Conservation (phyloP, 2,329 filamentous ascomycete genomes). For the Fusarium sp. region DNA sequence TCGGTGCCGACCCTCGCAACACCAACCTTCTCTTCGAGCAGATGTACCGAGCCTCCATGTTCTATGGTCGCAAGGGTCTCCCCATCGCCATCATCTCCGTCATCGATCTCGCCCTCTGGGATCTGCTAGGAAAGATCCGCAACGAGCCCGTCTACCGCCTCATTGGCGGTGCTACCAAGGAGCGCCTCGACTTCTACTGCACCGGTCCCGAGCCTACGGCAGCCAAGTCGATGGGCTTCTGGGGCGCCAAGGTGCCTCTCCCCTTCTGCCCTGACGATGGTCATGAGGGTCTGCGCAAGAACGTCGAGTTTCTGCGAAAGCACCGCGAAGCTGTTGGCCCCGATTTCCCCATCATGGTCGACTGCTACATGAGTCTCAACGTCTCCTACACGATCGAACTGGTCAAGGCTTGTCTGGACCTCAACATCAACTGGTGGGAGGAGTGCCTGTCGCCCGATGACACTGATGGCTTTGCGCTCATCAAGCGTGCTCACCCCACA, state of each 20-base stretch:
- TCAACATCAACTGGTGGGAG: slow-evolving; percentile 98
- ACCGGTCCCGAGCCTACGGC: slow-evolving; percentile 86
- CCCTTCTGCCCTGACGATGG: slow-evolving; percentile 93
- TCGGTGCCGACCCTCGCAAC: slow-evolving; percentile 89
- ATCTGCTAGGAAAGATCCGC: slow-evolving; percentile 88
- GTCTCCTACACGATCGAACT: slow-evolving; percentile 93
- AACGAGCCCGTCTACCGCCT: slow-evolving; percentile 95
- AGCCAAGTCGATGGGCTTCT: slow-evolving; percentile 88
- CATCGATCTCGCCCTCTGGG: slow-evolving; percentile 93
- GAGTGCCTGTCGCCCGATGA: slow-evolving; percentile 93
- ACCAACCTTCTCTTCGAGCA: slow-evolving; percentile 94
- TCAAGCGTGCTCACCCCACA: slow-evolving; percentile 90
- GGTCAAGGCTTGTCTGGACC: slow-evolving; percentile 81
- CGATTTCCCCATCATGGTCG: slow-evolving; percentile 92
- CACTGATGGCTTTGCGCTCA: slow-evolving; percentile 86
- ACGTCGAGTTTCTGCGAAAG: slow-evolving; percentile 86
- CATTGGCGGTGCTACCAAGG: slow-evolving; percentile 88
- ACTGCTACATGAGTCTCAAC: slow-evolving; percentile 97
- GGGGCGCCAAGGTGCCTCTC: slow-evolving; percentile 88
- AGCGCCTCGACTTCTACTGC: slow-evolving; percentile 91
- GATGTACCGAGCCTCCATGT: slow-evolving; percentile 97
- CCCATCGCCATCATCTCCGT: slow-evolving; percentile 92
- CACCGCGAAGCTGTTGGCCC: slow-evolving; percentile 87
- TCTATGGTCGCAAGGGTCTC: slow-evolving; percentile 93
- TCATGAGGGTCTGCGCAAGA: slow-evolving; percentile 82